phyloP scores from a whole-genome alignment of 177 flowering plant species.

The Vitis hybrid region DNA sequence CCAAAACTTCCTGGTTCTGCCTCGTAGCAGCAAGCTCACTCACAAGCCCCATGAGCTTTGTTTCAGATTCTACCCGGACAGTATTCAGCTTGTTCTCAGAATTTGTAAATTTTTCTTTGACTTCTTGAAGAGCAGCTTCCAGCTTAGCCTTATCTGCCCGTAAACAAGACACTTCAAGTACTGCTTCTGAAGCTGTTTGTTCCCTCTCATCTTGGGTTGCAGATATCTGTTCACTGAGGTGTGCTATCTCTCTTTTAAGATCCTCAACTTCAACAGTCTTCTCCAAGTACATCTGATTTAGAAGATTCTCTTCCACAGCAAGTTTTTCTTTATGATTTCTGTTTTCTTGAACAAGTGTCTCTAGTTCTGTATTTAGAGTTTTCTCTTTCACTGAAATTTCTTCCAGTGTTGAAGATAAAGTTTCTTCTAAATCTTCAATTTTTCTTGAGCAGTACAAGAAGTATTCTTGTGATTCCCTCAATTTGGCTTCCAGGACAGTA shows the following conservation, averaged over 20 bases:
- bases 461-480: constrained; percentile 9
- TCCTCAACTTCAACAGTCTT: constrained; percentile 17
- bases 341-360: constrained; percentile 14
- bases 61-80: constrained; percentile 31
- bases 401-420: constrained; percentile 9
- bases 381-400: constrained; percentile 14
- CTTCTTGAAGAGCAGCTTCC: constrained; percentile 35
- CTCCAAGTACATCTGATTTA: constrained; percentile 14
- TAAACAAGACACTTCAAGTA: constrained; percentile 39
- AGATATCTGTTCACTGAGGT: constrained; percentile 11
- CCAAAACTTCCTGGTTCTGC: constrained; percentile 13
- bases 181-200: constrained; percentile 34
- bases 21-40: constrained; percentile 10
- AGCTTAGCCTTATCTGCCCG: constrained; percentile 40
- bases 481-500: constrained; percentile 9
- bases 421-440: constrained; percentile 12
- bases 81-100: constrained; percentile 26
- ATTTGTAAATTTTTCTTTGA: constrained; percentile 22
- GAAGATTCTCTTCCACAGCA: constrained; percentile 11
- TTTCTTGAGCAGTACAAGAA: constrained; percentile 3
- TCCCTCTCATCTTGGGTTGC: constrained; percentile 32
- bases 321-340: constrained; percentile 15
- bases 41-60: constrained; percentile 17
- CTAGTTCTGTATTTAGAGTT: constrained; percentile 7
- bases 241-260: constrained; percentile 11